These are phyloP conservation scores for Scolecobasidium constrictum DNA, from an alignment of 2,329 filamentous ascomycete species.

Conservation along the genomic window DNA sequence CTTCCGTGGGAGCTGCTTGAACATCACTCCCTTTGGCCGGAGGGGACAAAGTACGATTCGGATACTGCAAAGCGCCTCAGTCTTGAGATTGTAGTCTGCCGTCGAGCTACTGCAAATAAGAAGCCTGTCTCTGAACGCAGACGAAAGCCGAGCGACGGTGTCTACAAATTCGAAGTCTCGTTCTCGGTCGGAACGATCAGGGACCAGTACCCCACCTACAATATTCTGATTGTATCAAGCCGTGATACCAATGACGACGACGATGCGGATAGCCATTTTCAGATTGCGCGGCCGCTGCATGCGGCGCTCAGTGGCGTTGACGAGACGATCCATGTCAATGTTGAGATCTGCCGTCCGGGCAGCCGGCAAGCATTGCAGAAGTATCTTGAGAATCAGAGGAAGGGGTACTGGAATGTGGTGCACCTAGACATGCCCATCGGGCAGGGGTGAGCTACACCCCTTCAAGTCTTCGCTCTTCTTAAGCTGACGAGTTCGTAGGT, in stretches of 20 bases:
- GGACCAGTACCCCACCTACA: not conserved
- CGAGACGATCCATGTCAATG: not conserved
- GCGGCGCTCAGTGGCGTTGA: not conserved
- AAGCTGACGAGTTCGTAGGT: not conserved
- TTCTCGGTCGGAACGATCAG: not conserved
- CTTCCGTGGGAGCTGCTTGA: not conserved
- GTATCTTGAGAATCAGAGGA: not conserved
- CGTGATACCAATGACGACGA: not conserved
- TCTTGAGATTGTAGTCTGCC: not conserved
- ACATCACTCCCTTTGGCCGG: not conserved
- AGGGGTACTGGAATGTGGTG: not conserved
- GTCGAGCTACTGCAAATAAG: not conserved
- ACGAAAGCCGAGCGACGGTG: not conserved
- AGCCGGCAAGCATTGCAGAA: not conserved
- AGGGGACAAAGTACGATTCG: not conserved
- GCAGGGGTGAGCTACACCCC: not conserved
- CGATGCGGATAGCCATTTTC: not conserved
- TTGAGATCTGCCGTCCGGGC: not conserved
- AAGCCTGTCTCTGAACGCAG: not conserved
- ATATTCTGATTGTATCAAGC: not conserved
- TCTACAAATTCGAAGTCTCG: not conserved
- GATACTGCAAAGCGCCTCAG: not conserved
- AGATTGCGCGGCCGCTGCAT: not conserved
- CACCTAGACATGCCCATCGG: not conserved
- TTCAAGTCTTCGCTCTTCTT: not conserved